A percentile compares a stretch with the other conserved stretches of the same genome.
phyloP scores from a whole-genome alignment of 2,329 filamentous ascomycete genomes.

The Pseudocercospora musae region DNA sequence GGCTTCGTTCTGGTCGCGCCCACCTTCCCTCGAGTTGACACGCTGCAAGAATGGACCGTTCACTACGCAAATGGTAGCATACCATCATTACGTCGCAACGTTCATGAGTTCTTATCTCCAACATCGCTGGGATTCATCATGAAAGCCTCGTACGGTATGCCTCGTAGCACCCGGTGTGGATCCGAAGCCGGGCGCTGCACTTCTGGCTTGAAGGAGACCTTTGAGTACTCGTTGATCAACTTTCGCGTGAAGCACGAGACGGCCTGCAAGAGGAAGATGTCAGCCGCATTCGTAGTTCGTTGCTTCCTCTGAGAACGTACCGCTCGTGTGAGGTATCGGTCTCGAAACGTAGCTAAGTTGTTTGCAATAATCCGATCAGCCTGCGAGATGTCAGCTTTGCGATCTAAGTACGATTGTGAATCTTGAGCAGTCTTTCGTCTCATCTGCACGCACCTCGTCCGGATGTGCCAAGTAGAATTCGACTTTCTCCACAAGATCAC shows the following conservation, averaged over 20 bases:
- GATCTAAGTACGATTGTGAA: no score
- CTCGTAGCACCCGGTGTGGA: not conserved
- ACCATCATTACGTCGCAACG: not conserved
- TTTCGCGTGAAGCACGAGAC: not conserved
- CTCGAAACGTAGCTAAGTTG: slow-evolving; percentile 22
- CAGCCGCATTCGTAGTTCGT: not conserved
- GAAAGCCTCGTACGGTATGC: not conserved
- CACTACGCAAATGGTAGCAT: not conserved
- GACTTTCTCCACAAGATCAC: slow-evolving; percentile 24
- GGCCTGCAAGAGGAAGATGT: not conserved
- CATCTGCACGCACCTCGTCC: not conserved
- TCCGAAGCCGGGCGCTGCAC: not conserved
- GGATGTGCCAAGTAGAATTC: slow-evolving; percentile 17
- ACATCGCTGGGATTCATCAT: not conserved
- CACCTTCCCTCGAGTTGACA: not conserved
- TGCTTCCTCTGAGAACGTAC: not conserved
- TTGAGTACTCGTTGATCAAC: not conserved
- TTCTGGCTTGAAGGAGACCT: not conserved
- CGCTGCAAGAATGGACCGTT: not conserved
- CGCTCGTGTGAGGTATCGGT: slow-evolving; percentile 28
- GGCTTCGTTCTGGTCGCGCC: not conserved
- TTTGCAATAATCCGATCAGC: slow-evolving; percentile 25
- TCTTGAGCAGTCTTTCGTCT: not conserved
- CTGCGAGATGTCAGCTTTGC: not conserved
- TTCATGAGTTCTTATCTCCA: not conserved